Percentiles rank a stretch among this genome's conserved stretches.
Evolutionary conservation across 2,329 filamentous ascomycete genomes (phyloP).

Genomic region (Xylariales sp.): DNA sequence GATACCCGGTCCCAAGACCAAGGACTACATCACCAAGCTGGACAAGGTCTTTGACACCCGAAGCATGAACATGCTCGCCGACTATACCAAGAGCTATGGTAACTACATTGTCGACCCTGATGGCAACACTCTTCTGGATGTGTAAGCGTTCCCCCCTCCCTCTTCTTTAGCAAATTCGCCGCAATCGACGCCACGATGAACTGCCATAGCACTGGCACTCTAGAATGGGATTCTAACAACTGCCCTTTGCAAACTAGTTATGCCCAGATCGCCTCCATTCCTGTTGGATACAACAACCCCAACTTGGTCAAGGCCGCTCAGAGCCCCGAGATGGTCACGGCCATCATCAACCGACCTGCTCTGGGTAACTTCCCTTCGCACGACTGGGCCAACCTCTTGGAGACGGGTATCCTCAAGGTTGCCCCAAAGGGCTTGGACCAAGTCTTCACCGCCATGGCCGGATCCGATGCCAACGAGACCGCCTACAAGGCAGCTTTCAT

Average conservation of each 20-base stretch:
- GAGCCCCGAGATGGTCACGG: conserved; percentile 72
- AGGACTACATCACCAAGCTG: conserved; percentile 65
- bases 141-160: conserved; percentile 55
- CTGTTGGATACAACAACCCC: conserved; percentile 89
- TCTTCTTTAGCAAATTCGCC: too few relatives aligned
- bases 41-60: conserved; percentile 80
- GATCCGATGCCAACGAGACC: conserved; percentile 89
- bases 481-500: conserved; percentile 97
- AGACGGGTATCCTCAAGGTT: conserved; percentile 74
- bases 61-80: conserved; percentile 76
- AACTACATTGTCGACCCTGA: conserved; percentile 78
- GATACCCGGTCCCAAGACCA: conserved; percentile 74
- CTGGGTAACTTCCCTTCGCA: conserved; percentile 86
- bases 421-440: conserved; percentile 81
- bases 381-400: conserved; percentile 77
- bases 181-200: not conserved
- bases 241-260: conserved; percentile 55
- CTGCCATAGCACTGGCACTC: not conserved
- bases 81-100: conserved; percentile 70
- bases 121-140: conserved; percentile 68
- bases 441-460: conserved; percentile 86
- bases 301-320: conserved; percentile 64
- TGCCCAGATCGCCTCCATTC: conserved; percentile 89
- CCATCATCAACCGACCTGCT: conserved; percentile 83
- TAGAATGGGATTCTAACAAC: conserved; percentile 10